Evolutionary conservation across 2,329 filamentous ascomycete species (phyloP).

Genomic region (Juglanconis juglandina): DNA sequence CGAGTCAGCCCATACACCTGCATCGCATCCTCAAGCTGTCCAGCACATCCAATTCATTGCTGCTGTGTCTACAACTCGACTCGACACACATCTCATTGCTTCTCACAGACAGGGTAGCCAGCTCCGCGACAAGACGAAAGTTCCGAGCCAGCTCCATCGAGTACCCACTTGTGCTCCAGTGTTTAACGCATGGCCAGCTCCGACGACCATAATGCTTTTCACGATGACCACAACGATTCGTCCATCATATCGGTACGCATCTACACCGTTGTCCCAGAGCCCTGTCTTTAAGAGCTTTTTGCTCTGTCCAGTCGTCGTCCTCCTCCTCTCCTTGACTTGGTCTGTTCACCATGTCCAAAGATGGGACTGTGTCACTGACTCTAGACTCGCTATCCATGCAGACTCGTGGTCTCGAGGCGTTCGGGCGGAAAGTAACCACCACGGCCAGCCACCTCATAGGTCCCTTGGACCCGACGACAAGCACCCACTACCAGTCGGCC

Average conservation of each 20-base stretch:
- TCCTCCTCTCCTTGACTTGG: conserved; percentile 21
- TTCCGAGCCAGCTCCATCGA: conserved; percentile 15
- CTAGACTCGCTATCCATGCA: conserved; percentile 34
- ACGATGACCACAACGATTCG: conserved; percentile 47
- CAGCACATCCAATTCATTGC: neutral
- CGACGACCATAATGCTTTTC: conserved; percentile 43
- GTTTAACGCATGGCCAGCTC: conserved; percentile 25
- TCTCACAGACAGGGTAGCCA: conserved; percentile 5
- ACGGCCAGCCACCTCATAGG: conserved; percentile 89
- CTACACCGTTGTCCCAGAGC: neutral
- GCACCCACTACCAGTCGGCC: conserved; percentile 76
- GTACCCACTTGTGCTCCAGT: conserved; percentile 19
- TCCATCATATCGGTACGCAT: conserved; percentile 38
- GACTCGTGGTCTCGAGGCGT: conserved; percentile 86
- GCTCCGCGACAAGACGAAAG: conserved; percentile 8
- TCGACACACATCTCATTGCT: neutral
- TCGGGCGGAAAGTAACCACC: conserved; percentile 89
- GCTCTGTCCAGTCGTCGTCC: neutral
- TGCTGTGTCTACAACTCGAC: neutral
- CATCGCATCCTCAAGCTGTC: neutral
- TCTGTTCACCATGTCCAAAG: conserved; percentile 5
- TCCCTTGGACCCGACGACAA: conserved; percentile 55
- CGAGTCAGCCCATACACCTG: neutral
- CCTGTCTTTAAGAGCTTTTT: conserved; percentile 1
- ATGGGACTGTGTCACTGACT: conserved; percentile 16